These are phyloP conservation scores for Crithidia expoeki DNA, from an alignment of 208 protist genomes.

Conservation along the genomic window DNA sequence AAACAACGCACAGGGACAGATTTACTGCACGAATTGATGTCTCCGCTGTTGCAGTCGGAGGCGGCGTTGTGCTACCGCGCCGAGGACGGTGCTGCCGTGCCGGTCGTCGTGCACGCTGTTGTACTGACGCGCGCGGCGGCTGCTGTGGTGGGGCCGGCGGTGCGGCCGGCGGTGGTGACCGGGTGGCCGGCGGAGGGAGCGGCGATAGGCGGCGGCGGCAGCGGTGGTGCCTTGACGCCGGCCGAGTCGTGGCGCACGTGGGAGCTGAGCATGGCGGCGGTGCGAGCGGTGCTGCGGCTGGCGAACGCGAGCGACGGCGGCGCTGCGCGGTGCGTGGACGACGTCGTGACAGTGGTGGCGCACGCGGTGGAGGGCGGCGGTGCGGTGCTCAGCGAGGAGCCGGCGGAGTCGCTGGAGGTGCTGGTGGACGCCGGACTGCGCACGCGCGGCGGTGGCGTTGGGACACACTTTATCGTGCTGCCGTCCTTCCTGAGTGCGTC, in stretches of 20 bases:
- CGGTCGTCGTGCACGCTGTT: background rate
- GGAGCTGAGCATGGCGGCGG: constrained; percentile 7
- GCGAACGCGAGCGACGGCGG: background rate
- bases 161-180: background rate
- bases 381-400: background rate
- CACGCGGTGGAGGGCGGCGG: background rate
- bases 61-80: constrained; percentile 13
- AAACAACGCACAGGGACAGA: no score
- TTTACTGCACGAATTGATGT: background rate
- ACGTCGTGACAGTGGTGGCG: constrained; percentile 15
- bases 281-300: background rate
- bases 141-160: background rate
- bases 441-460: constrained; percentile 8
- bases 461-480: constrained; percentile 27
- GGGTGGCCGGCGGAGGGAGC: background rate
- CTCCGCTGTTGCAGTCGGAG: constrained; percentile 16
- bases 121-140: background rate
- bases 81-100: background rate
- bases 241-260: constrained; percentile 7
- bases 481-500: constrained; percentile 14
- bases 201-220: background rate
- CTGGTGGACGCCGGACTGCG: constrained; percentile 25
- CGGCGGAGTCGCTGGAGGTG: constrained; percentile 11
- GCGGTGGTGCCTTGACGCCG: constrained; percentile 2
- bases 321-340: constrained; percentile 5